Percentiles rank a stretch among this genome's conserved stretches.
Conservation (phyloP, 441 rosid genomes). For the Bocquillonia castaneifolia region DNA sequence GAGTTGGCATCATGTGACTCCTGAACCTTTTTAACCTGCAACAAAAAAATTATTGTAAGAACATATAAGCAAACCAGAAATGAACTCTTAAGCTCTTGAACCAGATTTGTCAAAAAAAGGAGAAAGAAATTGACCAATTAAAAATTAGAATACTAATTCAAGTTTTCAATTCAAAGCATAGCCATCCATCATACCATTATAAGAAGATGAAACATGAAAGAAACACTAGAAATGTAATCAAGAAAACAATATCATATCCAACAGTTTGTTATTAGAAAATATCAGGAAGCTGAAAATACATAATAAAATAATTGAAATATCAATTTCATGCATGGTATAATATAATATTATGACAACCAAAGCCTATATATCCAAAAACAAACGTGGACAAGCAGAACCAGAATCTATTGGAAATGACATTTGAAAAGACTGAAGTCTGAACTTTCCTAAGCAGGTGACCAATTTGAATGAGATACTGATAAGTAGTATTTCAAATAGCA, state of each 20-base stretch:
- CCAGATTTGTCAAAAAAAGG: no score
- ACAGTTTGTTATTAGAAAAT: not conserved
- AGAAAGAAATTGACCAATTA: no score
- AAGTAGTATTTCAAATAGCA: no score
- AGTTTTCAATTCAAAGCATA: no score
- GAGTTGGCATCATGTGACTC: conserved; percentile 38
- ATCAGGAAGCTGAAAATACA: not conserved
- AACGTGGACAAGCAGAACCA: not conserved
- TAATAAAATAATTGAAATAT: no score
- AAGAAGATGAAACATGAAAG: not conserved
- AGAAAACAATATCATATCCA: not conserved
- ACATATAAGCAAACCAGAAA: not conserved
- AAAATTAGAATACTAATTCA: no score
- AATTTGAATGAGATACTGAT: no score
- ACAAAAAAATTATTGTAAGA: not conserved
- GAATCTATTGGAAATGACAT: conserved; percentile 6
- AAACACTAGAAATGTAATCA: not conserved
- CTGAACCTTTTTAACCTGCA: conserved; percentile 67
- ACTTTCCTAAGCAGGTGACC: not conserved
- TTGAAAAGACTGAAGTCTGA: not conserved
- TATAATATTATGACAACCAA: no score
- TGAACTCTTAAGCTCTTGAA: not conserved
- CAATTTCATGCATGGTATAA: not conserved
- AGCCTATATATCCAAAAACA: no score
- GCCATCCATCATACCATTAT: no score